phyloP scores from a whole-genome alignment of 2,329 filamentous ascomycete genomes.

The Grosmannia serpens region DNA sequence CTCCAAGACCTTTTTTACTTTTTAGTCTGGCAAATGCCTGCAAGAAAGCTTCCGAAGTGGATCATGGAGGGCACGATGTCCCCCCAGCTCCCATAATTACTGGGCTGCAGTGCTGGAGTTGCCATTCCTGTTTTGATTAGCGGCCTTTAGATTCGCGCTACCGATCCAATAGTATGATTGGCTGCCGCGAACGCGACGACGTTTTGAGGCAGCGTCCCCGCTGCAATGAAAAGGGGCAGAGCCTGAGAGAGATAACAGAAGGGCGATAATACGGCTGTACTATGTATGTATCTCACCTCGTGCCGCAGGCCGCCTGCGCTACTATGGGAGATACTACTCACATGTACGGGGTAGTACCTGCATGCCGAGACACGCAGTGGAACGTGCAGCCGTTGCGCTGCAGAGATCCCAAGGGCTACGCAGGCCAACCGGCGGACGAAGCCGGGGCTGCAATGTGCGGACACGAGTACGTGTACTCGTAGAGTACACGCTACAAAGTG shows the following conservation, averaged over 20 bases:
- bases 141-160: not conserved
- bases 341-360: not conserved
- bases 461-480: too few species aligned
- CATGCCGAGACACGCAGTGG: not conserved
- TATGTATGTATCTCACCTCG: too few species aligned
- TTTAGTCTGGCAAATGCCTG: not conserved
- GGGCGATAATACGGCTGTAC: too few species aligned
- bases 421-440: too few species aligned
- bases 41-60: not conserved
- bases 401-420: not conserved
- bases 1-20: not conserved
- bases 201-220: not conserved
- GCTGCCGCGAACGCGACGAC: not conserved
- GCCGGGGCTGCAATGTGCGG: too few species aligned
- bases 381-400: not conserved
- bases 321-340: too few species aligned
- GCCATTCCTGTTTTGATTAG: not conserved
- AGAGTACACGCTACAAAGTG: too few species aligned
- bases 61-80: not conserved
- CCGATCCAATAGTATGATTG: not conserved
- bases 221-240: constrained; percentile 4
- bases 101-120: not conserved
- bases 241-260: not conserved
- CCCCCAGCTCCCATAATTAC: not conserved
- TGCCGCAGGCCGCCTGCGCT: too few species aligned